Conservation (phyloP, 768 basidiomycete species). For the Russula sp. region DNA sequence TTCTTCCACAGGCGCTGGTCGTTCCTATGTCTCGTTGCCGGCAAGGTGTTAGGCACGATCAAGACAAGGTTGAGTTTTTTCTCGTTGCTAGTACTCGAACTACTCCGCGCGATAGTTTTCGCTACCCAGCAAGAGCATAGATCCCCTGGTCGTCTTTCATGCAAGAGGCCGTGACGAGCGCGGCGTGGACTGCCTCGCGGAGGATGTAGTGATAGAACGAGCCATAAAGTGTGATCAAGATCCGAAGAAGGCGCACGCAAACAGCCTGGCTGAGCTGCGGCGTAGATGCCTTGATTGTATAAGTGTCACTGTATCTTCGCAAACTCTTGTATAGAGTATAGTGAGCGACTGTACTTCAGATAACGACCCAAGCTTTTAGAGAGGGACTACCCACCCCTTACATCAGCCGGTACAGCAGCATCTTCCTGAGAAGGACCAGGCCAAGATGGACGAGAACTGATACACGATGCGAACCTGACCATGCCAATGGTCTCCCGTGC, state of each 20-base stretch:
- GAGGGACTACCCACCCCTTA: too few species aligned
- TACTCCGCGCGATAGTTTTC: slow-evolving; percentile 36
- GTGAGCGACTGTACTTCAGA: too few species aligned
- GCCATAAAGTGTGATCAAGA: slow-evolving; percentile 40
- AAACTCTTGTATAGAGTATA: too few species aligned
- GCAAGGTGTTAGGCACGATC: slow-evolving; percentile 54
- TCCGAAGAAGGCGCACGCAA: slow-evolving; percentile 39
- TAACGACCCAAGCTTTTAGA: too few species aligned
- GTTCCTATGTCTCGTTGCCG: slow-evolving; percentile 51
- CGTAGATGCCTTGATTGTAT: slow-evolving; percentile 49
- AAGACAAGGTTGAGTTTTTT: slow-evolving; percentile 55
- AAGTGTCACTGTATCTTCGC: slow-evolving; percentile 47
- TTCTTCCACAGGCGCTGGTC: slow-evolving; percentile 43
- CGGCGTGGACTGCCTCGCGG: slow-evolving; percentile 46
- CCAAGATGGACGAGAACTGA: slow-evolving; percentile 46
- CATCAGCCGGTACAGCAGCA: slow-evolving; percentile 27
- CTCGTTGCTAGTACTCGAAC: slow-evolving; percentile 34
- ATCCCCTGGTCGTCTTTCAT: slow-evolving; percentile 47
- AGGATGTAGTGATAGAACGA: slow-evolving; percentile 47
- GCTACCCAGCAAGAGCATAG: slow-evolving; percentile 39
- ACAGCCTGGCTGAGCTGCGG: slow-evolving; percentile 24
- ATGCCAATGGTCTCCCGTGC: slow-evolving; percentile 59
- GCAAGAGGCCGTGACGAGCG: slow-evolving; percentile 41
- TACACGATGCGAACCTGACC: slow-evolving; percentile 47
- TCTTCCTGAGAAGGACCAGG: slow-evolving; percentile 37